phyloP scores from a whole-genome alignment of 805 yeast species.

The Starmerella vaccinii region DNA sequence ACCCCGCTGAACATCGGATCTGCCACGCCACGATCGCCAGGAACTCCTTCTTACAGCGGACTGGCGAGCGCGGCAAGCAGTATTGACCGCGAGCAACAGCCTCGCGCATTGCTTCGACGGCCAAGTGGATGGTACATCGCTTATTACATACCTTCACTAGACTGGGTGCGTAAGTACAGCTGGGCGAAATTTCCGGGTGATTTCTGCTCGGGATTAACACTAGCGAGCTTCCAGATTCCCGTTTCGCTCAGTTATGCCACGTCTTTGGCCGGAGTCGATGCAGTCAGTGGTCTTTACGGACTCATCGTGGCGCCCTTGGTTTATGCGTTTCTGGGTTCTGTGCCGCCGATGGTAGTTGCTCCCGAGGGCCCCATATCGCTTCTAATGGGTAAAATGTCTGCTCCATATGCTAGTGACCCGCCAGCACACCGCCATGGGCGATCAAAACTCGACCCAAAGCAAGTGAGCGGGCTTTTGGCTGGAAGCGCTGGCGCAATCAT shows the following conservation, averaged over 20 bases:
- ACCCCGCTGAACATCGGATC: not conserved
- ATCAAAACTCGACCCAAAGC: slow-evolving; percentile 37
- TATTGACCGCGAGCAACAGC: not conserved
- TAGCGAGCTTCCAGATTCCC: slow-evolving; percentile 89
- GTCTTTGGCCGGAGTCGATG: slow-evolving; percentile 73
- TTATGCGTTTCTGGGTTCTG: slow-evolving; percentile 70
- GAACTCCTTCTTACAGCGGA: not conserved
- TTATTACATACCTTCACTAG: slow-evolving; percentile 47
- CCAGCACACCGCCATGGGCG: slow-evolving; percentile 26
- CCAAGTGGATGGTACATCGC: slow-evolving; percentile 30
- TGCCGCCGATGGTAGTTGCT: slow-evolving; percentile 82
- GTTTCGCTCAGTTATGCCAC: slow-evolving; percentile 75
- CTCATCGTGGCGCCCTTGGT: slow-evolving; percentile 68
- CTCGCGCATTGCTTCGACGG: not conserved
- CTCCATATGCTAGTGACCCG: slow-evolving; percentile 40
- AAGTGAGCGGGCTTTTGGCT: slow-evolving; percentile 57
- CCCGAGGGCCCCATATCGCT: slow-evolving; percentile 85
- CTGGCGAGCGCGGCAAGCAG: not conserved
- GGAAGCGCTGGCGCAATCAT: slow-evolving; percentile 65
- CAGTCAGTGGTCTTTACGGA: slow-evolving; percentile 67
- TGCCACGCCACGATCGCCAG: not conserved
- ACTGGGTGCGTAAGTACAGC: slow-evolving; percentile 43
- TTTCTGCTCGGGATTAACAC: slow-evolving; percentile 68
- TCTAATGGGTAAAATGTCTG: slow-evolving; percentile 70
- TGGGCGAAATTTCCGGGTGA: slow-evolving; percentile 43